These are phyloP conservation scores for Endotrypanum monterogeii DNA, from an alignment of 208 protist genomes.

Conservation along the genomic window DNA sequence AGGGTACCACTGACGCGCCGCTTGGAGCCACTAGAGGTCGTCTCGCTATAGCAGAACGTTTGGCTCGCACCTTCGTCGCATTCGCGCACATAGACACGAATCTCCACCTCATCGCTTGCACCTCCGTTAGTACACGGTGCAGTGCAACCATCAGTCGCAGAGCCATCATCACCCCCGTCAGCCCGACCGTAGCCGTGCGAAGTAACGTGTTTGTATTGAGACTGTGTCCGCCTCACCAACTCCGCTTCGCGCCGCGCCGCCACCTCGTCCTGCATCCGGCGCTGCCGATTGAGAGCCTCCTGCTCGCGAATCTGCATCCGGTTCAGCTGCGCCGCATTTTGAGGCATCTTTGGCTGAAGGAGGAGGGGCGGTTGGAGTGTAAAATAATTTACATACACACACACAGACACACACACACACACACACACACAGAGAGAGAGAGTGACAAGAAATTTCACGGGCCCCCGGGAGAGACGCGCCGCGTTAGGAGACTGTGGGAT, in stretches of 20 bases:
- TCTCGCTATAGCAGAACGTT: slow-evolving; percentile 58
- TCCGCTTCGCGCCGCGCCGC: slow-evolving; percentile 35
- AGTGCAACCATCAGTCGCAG: neutral
- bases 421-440: neutral
- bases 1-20: neutral
- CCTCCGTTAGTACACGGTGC: neutral
- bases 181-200: slow-evolving; percentile 61
- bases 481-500: too few relatives aligned
- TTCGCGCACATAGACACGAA: slow-evolving; percentile 86
- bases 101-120: slow-evolving; percentile 57
- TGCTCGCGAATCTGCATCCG: slow-evolving; percentile 83
- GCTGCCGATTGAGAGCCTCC: slow-evolving; percentile 79
- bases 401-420: neutral
- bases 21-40: slow-evolving; percentile 11
- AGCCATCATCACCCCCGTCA: neutral
- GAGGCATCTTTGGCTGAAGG: slow-evolving; percentile 31
- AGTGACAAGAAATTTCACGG: neutral
- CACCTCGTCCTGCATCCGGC: slow-evolving; percentile 48
- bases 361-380: neutral
- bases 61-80: slow-evolving; percentile 64
- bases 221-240: slow-evolving; percentile 44
- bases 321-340: slow-evolving; percentile 74
- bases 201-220: slow-evolving; percentile 63
- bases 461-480: too few relatives aligned
- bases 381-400: neutral